Percentiles rank a stretch among this genome's conserved stretches.
Evolutionary conservation across 345 rosid species (phyloP).

Genomic region (Durio zibethinus): DNA sequence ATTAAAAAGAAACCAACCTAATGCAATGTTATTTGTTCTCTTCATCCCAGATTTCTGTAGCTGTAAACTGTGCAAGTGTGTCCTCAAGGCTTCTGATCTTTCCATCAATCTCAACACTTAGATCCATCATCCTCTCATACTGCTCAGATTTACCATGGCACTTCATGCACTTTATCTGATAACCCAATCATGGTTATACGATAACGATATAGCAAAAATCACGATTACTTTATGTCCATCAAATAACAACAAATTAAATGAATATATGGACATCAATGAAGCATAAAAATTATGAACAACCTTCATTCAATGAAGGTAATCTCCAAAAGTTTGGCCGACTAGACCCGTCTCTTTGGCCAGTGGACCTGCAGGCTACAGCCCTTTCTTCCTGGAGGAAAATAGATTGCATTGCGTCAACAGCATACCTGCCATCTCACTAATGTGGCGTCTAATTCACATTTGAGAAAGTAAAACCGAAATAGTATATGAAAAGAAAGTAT

Average conservation of each 20-base stretch:
- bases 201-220: neutral
- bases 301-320: slow-evolving; percentile 64
- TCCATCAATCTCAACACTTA: slow-evolving; percentile 93
- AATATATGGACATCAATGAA: slow-evolving; percentile 1
- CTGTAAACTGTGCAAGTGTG: slow-evolving; percentile 79
- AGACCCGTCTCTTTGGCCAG: slow-evolving; percentile 51
- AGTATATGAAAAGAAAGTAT: slow-evolving; percentile 8
- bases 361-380: slow-evolving; percentile 32
- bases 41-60: slow-evolving; percentile 69
- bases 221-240: neutral
- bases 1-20: slow-evolving; percentile 47
- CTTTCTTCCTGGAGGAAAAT: slow-evolving; percentile 55
- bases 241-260: neutral
- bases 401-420: slow-evolving; percentile 65
- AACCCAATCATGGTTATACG: slow-evolving; percentile 3
- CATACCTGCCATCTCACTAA: slow-evolving; percentile 55
- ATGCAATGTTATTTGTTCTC: slow-evolving; percentile 73
- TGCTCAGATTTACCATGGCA: slow-evolving; percentile 81
- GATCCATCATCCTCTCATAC: slow-evolving; percentile 94
- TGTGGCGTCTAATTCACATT: slow-evolving; percentile 28
- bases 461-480: neutral
- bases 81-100: slow-evolving; percentile 82
- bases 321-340: slow-evolving; percentile 58
- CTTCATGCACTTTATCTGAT: slow-evolving; percentile 78
- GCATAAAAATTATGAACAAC: slow-evolving; percentile 27